Evolutionary conservation across 768 basidiomycete genomes (phyloP).

Genomic region (Trametes cubensis): DNA sequence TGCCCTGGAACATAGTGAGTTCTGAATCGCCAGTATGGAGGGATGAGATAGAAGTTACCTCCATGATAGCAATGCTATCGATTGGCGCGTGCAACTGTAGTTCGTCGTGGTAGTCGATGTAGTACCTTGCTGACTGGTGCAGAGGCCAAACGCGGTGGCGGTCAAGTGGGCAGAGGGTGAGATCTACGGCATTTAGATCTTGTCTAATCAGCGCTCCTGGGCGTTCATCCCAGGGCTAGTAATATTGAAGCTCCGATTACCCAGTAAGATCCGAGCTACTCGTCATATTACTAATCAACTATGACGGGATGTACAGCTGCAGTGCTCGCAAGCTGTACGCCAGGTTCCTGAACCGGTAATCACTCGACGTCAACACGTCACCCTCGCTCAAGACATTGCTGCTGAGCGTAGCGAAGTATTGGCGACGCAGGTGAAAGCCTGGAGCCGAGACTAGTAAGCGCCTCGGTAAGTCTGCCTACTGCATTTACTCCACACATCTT

Average conservation of each 20-base stretch:
- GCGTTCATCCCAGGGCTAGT: constrained; percentile 5
- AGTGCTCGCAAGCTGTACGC: no score
- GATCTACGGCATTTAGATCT: constrained; percentile 27
- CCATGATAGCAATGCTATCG: constrained; percentile 38
- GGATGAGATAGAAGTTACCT: constrained; percentile 34
- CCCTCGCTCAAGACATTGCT: no score
- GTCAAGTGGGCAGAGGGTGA: constrained; percentile 35
- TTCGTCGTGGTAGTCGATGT: constrained; percentile 30
- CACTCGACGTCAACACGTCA: no score
- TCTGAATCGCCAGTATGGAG: neutral
- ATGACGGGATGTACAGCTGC: neutral
- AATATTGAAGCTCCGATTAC: constrained; percentile 14
- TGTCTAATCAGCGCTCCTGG: constrained; percentile 22
- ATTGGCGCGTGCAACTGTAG: constrained; percentile 26
- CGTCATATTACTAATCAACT: constrained; percentile 8
- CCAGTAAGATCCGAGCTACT: neutral
- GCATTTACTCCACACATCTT: no score
- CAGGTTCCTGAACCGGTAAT: no score
- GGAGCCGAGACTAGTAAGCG: no score
- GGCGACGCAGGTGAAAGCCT: no score
- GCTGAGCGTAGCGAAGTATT: no score
- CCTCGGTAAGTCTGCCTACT: no score
- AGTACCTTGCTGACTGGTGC: constrained; percentile 27
- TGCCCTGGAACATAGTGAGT: constrained; percentile 50
- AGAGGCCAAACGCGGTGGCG: constrained; percentile 28